Percentiles rank a stretch among this genome's conserved stretches.
Conservation (phyloP, 1,284 basidiomycete genomes). For the Sparassis latifolia region DNA sequence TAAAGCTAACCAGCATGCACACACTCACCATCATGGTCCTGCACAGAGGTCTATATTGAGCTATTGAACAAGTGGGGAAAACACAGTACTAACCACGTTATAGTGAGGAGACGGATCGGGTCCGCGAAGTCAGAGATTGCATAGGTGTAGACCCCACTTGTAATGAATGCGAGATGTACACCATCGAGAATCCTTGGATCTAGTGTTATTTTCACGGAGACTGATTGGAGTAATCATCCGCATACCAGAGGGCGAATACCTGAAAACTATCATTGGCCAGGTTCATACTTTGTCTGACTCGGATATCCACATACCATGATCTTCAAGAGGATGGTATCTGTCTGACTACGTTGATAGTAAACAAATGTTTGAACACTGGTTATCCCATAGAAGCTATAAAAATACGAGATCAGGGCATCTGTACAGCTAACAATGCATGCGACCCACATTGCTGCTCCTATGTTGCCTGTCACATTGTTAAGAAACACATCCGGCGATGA, state of each 20-base stretch:
- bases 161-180: constrained; percentile 6
- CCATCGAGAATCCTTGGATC: constrained; percentile 7
- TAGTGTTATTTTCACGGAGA: neutral
- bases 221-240: neutral
- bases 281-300: neutral
- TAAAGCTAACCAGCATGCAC: neutral
- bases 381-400: constrained; percentile 5
- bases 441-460: constrained; percentile 2
- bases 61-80: neutral
- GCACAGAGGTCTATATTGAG: neutral
- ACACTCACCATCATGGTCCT: neutral
- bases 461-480: neutral
- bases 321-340: neutral
- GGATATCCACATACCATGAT: neutral
- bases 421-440: neutral
- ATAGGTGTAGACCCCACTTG: constrained; percentile 8
- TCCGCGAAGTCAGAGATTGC: constrained; percentile 4
- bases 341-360: constrained; percentile 1
- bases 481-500: too few relatives aligned
- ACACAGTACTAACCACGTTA: constrained; percentile 1
- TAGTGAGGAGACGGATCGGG: neutral
- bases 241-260: constrained; percentile 4
- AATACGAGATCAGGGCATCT: neutral
- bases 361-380: constrained; percentile 5
- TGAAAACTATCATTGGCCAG: neutral